Evolutionary conservation across 768 basidiomycete species (phyloP).

Genomic region (Tremella mesenterica): DNA sequence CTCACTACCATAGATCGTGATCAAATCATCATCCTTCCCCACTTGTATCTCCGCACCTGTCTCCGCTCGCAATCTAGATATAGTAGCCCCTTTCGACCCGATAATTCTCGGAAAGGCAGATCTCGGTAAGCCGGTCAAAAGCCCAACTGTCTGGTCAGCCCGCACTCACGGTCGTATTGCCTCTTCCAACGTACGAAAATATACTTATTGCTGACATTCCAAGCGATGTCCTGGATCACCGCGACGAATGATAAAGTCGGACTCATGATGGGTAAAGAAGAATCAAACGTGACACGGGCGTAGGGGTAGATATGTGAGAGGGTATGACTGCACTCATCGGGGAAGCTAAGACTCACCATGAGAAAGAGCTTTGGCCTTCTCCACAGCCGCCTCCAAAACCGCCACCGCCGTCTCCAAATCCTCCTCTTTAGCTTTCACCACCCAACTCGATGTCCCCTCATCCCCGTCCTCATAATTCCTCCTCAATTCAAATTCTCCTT

Average conservation of each 20-base stretch:
- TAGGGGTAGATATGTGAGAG: too few species aligned
- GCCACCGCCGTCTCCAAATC: constrained; percentile 68
- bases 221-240: too few species aligned
- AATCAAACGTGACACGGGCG: too few species aligned
- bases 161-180: too few species aligned
- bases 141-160: too few species aligned
- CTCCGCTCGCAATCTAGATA: constrained; percentile 74
- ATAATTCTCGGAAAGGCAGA: constrained; percentile 86
- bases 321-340: too few species aligned
- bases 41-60: constrained; percentile 89
- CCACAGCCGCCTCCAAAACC: constrained; percentile 31
- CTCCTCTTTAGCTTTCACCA: constrained; percentile 69
- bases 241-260: too few species aligned
- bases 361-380: constrained; percentile 35
- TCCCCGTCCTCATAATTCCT: constrained; percentile 68
- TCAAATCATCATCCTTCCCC: constrained; percentile 74
- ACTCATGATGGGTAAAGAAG: too few species aligned
- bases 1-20: constrained; percentile 71
- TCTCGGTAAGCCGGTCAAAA: constrained; percentile 48
- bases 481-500: constrained; percentile 60
- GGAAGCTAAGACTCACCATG: constrained; percentile 30
- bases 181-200: too few species aligned
- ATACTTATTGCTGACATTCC: too few species aligned
- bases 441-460: constrained; percentile 77
- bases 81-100: constrained; percentile 76